phyloP scores from a whole-genome alignment of 1,284 basidiomycete genomes.

The Ustilago hordei region DNA sequence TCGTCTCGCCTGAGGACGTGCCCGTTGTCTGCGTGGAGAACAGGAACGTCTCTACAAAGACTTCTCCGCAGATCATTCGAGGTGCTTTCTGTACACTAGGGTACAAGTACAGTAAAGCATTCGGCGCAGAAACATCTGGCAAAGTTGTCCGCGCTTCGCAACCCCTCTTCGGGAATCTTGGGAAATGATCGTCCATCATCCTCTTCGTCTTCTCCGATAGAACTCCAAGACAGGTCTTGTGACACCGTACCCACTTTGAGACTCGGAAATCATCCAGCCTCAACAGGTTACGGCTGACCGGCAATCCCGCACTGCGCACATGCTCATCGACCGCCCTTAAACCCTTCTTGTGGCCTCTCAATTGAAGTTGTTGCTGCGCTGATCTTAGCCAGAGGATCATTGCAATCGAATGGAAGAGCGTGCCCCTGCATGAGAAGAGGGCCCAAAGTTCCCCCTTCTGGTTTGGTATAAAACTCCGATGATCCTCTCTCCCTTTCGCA shows the following conservation, averaged over 20 bases:
- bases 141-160: constrained; percentile 6
- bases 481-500: neutral
- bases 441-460: neutral
- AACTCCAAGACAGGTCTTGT: too few species aligned
- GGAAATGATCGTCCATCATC: neutral
- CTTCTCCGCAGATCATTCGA: neutral
- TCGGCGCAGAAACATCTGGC: neutral
- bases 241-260: too few species aligned
- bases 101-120: neutral
- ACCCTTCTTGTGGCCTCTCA: neutral
- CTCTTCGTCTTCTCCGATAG: too few species aligned
- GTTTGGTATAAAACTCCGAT: constrained; percentile 22
- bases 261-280: too few species aligned
- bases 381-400: neutral
- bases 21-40: neutral
- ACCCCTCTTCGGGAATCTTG: constrained; percentile 26
- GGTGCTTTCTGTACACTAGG: neutral
- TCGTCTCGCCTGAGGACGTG: constrained; percentile 18
- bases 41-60: neutral
- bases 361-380: neutral
- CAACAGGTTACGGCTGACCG: neutral
- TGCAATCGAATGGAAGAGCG: neutral
- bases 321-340: neutral
- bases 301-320: constrained; percentile 1
- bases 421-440: constrained; percentile 2